Evolutionary conservation across 2,329 filamentous ascomycete genomes (phyloP), one percentile per base, ranked within the genome.

Genomic region (Nemania serpens): DNA sequence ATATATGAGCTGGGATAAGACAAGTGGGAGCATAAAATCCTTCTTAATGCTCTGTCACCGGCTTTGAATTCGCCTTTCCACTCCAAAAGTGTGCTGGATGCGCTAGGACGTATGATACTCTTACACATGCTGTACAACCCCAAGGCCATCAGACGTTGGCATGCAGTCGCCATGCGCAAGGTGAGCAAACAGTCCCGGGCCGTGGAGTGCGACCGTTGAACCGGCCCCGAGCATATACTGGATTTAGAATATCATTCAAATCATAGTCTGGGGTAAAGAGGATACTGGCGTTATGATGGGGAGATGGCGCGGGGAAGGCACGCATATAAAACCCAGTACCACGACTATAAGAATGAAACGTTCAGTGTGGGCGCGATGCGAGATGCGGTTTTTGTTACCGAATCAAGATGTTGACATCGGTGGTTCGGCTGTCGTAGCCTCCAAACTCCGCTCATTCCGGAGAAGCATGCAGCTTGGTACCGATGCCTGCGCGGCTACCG

Each of bases 361-460:
- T 57, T 56, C 43, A 42, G 42, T 37, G 43, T 48, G 53, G 48
- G 58, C 43, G 41, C 18, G 53, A 63, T 63, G 61, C 61, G 42
- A 63, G 61, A 63, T 61, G 58, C 25, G 20, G 41, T 53, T 53
- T 57, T 36, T 59, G 47, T 58, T 63, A 17, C 58, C 61, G 61
- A 61, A 63, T 63, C 61, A 63, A 63, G 61, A 63, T 61, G 41
- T 55, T 52, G 61, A 55, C 46, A 43, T 52, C 34, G 58, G n/a
- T 63, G 61, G 53, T 63, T 63, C 58, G 58, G 61, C 53, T 63
- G 51, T 61, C 58, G 41, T 48, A 61, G 56, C 45, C 61, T 61
- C 58, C 58, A 12, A 57, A 61, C 54, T 58, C 53, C 53, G 58
- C 58, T 55, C 20, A 58, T 63, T 48, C 58, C 54, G 54, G 54